These are phyloP conservation scores for Termitomyces sp. DNA, from an alignment of 768 basidiomycete species.

Conservation along the genomic window DNA sequence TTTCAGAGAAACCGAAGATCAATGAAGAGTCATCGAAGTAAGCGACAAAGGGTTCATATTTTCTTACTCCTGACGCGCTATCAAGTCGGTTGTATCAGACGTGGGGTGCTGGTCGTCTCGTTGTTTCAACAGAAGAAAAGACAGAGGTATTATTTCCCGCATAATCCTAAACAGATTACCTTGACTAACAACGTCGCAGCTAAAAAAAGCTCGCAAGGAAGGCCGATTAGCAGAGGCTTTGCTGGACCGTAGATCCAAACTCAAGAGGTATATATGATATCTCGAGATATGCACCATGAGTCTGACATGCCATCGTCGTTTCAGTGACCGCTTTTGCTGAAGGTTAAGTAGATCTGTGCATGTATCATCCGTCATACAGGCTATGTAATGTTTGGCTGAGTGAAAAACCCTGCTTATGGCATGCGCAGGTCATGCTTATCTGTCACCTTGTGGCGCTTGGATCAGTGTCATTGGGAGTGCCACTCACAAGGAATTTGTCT, in stretches of 20 bases:
- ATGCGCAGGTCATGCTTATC: not conserved
- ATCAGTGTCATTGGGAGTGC: not conserved
- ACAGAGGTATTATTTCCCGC: slow-evolving; percentile 48
- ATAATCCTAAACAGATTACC: not conserved
- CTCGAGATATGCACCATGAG: not conserved
- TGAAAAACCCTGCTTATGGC: not conserved
- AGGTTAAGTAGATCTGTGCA: not conserved
- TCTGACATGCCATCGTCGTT: not conserved
- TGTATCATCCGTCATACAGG: not conserved
- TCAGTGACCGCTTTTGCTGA: slow-evolving; percentile 51
- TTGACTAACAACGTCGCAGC: slow-evolving; percentile 30
- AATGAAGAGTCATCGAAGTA: slow-evolving; percentile 78
- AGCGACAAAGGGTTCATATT: slow-evolving; percentile 22
- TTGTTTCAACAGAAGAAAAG: slow-evolving; percentile 68
- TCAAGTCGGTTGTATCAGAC: slow-evolving; percentile 69
- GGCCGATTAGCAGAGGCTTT: slow-evolving; percentile 78
- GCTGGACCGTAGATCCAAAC: slow-evolving; percentile 73
- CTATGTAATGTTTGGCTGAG: not conserved
- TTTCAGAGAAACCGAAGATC: slow-evolving; percentile 43
- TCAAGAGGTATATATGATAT: slow-evolving; percentile 61
- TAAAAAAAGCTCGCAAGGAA: slow-evolving; percentile 75
- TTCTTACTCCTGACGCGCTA: slow-evolving; percentile 2
- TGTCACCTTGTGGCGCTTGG: too few relatives aligned
- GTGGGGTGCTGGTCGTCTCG: slow-evolving; percentile 76
- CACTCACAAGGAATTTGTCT: not conserved